These are phyloP conservation scores for Salix suchowensis DNA, from an alignment of 345 rosid genomes.

Conservation along the genomic window DNA sequence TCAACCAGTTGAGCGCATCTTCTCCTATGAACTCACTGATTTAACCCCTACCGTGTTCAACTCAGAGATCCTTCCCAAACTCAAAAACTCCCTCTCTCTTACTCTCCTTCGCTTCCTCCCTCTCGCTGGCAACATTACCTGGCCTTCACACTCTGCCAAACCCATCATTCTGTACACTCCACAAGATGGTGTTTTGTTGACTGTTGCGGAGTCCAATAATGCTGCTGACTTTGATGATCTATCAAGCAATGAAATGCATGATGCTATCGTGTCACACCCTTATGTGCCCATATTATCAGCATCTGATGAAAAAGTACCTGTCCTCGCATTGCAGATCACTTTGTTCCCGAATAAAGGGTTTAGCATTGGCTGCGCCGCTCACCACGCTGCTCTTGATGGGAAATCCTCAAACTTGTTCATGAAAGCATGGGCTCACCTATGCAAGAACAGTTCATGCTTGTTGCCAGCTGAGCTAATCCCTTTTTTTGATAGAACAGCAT, in stretches of 20 bases:
- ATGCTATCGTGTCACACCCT: neutral
- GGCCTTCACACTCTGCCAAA: too few relatives aligned
- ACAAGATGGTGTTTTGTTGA: conserved; percentile 12
- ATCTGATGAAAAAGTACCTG: conserved; percentile 2
- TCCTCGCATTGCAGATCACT: conserved; percentile 12
- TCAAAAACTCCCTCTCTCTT: too few relatives aligned
- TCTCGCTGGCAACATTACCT: too few relatives aligned
- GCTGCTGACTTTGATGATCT: neutral
- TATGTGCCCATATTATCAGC: conserved; percentile 3
- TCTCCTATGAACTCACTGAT: too few relatives aligned
- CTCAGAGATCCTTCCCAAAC: too few relatives aligned
- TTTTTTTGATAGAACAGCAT: neutral
- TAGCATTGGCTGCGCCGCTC: conserved; percentile 9
- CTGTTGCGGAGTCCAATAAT: conserved; percentile 9
- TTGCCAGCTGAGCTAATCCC: neutral
- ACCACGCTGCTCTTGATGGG: conserved; percentile 16
- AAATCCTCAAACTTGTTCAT: conserved; percentile 7
- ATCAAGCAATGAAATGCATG: neutral
- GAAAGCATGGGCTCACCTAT: conserved; percentile 15
- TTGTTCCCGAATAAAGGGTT: conserved; percentile 17
- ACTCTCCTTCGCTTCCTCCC: too few relatives aligned
- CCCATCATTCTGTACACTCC: conserved; percentile 8
- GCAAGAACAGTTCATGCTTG: neutral
- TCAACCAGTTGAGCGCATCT: too few relatives aligned
- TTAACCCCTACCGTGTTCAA: too few relatives aligned